These are phyloP conservation scores for Chlamydomonas schloesseri DNA, from an alignment of 139 green algal species.

Conservation along the genomic window DNA sequence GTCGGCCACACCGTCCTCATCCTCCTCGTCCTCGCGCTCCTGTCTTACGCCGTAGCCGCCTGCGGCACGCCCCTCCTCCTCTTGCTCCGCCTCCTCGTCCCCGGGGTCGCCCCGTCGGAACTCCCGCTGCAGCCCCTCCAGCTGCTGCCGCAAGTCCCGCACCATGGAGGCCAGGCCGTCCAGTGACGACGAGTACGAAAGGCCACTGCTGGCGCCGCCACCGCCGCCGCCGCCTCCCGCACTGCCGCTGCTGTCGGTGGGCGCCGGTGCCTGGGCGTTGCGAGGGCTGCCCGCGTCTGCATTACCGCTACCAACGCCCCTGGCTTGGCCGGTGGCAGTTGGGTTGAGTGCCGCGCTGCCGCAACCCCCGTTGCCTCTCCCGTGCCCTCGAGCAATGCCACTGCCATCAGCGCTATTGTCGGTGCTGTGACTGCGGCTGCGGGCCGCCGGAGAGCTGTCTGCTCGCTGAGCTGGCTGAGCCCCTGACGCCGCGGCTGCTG, in stretches of 20 bases:
- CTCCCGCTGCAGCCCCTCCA: constrained; percentile 1
- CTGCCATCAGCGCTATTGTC: no score
- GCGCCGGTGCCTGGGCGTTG: no score
- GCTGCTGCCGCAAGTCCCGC: constrained; percentile 20
- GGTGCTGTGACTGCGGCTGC: no score
- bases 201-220: not conserved
- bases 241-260: not conserved
- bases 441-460: no score
- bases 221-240: not conserved
- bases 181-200: not conserved
- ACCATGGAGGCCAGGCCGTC: constrained; percentile 27
- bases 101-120: no score
- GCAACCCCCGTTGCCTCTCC: no score
- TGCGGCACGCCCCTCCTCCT: not conserved
- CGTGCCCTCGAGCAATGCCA: no score
- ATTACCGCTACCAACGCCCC: no score
- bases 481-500: no score
- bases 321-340: no score
- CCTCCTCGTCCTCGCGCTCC: not conserved
- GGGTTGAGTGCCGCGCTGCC: no score
- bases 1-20: not conserved
- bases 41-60: not conserved
- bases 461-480: no score
- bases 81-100: not conserved
- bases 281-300: not conserved